A percentile compares a stretch with the other conserved stretches of the same genome.
Conservation (phyloP, 805 yeast species). For the Schwanniomyces yamadae region DNA sequence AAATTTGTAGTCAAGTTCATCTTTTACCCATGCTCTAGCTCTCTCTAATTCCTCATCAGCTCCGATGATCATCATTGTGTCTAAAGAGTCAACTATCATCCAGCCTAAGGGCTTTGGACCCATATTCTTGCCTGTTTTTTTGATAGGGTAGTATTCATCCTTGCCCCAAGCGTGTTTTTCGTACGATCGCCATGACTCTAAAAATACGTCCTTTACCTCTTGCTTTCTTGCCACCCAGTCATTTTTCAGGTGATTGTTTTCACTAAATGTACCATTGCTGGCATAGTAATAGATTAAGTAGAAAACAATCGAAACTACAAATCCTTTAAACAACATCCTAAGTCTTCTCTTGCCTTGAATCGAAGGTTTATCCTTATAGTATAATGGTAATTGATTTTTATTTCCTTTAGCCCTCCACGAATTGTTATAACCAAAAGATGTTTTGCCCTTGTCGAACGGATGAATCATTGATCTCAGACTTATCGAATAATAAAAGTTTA, state of each 20-base stretch:
- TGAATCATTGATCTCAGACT: constrained; percentile 2
- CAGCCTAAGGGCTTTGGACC: constrained; percentile 84
- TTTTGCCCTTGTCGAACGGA: constrained; percentile 4
- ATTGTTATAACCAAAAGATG: constrained; percentile 13
- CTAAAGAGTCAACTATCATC: constrained; percentile 87
- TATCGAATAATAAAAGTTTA: background rate
- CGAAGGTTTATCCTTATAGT: constrained; percentile 35
- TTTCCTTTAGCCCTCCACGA: constrained; percentile 18
- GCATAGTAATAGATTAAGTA: constrained; percentile 37
- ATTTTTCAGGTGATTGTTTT: too few relatives aligned
- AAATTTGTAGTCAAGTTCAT: constrained; percentile 67
- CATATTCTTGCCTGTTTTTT: constrained; percentile 65
- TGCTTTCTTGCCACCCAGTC: constrained; percentile 51
- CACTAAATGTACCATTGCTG: background rate
- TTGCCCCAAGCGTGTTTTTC: constrained; percentile 78
- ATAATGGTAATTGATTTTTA: constrained; percentile 26
- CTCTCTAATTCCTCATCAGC: constrained; percentile 57
- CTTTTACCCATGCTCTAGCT: constrained; percentile 73
- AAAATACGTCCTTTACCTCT: constrained; percentile 65
- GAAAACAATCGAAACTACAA: constrained; percentile 38
- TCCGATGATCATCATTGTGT: constrained; percentile 78
- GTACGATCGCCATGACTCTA: constrained; percentile 77
- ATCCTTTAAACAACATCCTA: constrained; percentile 42
- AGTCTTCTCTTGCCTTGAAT: constrained; percentile 2
- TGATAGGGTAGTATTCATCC: constrained; percentile 74